These are phyloP conservation scores for Phialocephala sp. DNA, from an alignment of 2,329 filamentous ascomycete species.

Conservation along the genomic window DNA sequence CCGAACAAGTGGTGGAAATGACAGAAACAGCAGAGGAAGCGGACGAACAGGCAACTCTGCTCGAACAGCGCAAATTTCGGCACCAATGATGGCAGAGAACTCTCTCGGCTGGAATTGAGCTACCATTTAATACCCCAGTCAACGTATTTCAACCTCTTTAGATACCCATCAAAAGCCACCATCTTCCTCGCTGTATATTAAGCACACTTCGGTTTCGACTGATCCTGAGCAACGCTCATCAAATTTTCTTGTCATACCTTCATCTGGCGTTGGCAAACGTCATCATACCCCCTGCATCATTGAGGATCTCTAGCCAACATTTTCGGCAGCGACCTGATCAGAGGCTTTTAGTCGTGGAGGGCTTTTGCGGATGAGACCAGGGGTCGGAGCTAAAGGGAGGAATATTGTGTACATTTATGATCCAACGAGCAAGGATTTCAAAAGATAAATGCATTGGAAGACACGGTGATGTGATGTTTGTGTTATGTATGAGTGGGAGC, in stretches of 20 bases:
- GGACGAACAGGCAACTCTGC: conserved; percentile 52
- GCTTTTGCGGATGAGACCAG: conserved; percentile 5
- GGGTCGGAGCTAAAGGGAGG: conserved; percentile 9
- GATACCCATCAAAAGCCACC: conserved; percentile 33
- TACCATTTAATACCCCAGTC: conserved; percentile 25
- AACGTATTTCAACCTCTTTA: conserved; percentile 27
- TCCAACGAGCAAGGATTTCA: conserved; percentile 36
- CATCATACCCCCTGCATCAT: conserved; percentile 40
- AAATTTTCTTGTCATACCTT: conserved; percentile 40
- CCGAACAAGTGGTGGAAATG: conserved; percentile 45
- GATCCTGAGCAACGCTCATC: conserved; percentile 31
- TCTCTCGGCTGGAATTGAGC: conserved; percentile 76
- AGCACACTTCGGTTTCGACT: conserved; percentile 29
- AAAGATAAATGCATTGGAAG: conserved; percentile 25
- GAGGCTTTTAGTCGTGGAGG: conserved; percentile 35
- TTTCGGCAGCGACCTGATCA: conserved; percentile 39
- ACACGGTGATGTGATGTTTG: conserved; percentile 19
- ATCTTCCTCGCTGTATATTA: conserved; percentile 39
- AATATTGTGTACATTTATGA: conserved; percentile 38
- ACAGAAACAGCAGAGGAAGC: conserved; percentile 62
- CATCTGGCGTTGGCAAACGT: conserved; percentile 39
- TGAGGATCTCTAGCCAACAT: conserved; percentile 34
- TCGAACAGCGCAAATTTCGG: conserved; percentile 72
- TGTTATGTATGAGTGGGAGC: conserved; percentile 3
- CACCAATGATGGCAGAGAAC: conserved; percentile 78